Evolutionary conservation across 208 protist genomes (phyloP).

Genomic region (Trypanosoma scelopori): DNA sequence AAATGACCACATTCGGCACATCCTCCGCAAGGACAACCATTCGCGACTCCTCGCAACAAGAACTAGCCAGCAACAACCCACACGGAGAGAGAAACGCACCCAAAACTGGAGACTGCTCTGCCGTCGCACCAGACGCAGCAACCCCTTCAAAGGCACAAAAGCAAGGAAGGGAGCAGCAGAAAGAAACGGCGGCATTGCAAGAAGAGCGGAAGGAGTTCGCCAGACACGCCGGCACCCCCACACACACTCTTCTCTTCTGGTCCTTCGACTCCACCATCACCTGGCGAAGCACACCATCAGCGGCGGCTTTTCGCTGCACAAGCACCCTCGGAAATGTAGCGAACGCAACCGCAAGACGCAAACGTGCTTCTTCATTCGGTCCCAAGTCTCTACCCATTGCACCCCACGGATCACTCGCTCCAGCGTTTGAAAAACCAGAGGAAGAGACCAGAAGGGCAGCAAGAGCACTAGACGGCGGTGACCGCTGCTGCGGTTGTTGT

Average conservation of each 20-base stretch:
- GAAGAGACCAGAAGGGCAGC: background rate
- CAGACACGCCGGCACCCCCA: slow-evolving; percentile 12
- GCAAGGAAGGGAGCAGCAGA: slow-evolving; percentile 12
- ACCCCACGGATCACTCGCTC: slow-evolving; percentile 4
- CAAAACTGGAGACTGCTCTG: background rate
- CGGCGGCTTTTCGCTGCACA: slow-evolving; percentile 12
- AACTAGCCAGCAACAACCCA: slow-evolving; percentile 19
- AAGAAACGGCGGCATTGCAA: background rate
- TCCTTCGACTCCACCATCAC: slow-evolving; percentile 27
- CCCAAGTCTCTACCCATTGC: slow-evolving; percentile 1
- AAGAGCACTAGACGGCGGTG: background rate
- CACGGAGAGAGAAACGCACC: slow-evolving; percentile 21
- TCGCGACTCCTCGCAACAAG: slow-evolving; percentile 17
- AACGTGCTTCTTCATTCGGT: slow-evolving; percentile 6
- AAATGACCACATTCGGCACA: slow-evolving; percentile 28
- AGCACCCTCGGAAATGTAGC: slow-evolving; percentile 25
- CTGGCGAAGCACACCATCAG: slow-evolving; percentile 3
- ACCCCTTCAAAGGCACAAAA: slow-evolving; percentile 22
- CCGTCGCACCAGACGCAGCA: background rate
- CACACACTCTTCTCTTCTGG: slow-evolving; percentile 5
- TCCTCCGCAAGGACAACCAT: slow-evolving; percentile 20
- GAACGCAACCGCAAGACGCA: slow-evolving; percentile 24
- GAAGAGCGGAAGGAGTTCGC: background rate
- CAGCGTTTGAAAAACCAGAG: background rate
- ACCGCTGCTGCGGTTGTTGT: background rate